A percentile compares a stretch with the other conserved stretches of the same genome.
These are phyloP conservation scores for Malus orientalis DNA, from an alignment of 306 rosid species.

Conservation along the genomic window DNA sequence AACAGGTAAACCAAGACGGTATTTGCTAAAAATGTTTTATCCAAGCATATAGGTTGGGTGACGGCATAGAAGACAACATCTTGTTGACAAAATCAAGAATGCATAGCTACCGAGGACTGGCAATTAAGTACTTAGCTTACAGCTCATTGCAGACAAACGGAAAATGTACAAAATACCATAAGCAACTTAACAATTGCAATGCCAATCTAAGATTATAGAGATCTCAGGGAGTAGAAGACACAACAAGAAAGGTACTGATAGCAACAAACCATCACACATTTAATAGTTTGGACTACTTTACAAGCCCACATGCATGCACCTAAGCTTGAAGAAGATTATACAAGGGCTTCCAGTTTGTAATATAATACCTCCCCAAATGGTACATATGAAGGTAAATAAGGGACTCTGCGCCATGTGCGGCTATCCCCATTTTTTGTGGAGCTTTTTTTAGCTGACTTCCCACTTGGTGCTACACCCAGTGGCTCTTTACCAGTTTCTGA, in stretches of 20 bases:
- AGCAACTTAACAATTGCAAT: not conserved
- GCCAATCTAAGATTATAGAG: not conserved
- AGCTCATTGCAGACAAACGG: not conserved
- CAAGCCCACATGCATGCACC: not conserved
- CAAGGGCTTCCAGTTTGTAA: not conserved
- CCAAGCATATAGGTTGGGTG: not conserved
- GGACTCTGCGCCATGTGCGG: constrained; percentile 66
- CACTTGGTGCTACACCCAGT: constrained; percentile 35
- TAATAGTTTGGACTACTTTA: not conserved
- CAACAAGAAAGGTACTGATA: not conserved
- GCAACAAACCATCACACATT: not conserved
- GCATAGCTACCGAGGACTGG: not conserved
- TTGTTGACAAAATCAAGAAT: not conserved
- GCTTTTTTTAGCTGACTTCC: constrained; percentile 40
- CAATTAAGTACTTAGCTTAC: not conserved
- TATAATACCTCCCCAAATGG: constrained; percentile 86
- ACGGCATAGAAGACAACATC: not conserved
- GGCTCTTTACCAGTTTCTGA: constrained; percentile 41
- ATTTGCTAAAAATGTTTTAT: not conserved
- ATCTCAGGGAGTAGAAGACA: not conserved
- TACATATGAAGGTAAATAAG: constrained; percentile 90
- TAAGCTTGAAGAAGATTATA: not conserved
- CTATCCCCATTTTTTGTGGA: constrained; percentile 35
- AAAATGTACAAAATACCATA: not conserved
- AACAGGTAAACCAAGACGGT: not conserved